Conservation (phyloP, 2,329 filamentous ascomycete species). For the Dryadomyces sulphureus region DNA sequence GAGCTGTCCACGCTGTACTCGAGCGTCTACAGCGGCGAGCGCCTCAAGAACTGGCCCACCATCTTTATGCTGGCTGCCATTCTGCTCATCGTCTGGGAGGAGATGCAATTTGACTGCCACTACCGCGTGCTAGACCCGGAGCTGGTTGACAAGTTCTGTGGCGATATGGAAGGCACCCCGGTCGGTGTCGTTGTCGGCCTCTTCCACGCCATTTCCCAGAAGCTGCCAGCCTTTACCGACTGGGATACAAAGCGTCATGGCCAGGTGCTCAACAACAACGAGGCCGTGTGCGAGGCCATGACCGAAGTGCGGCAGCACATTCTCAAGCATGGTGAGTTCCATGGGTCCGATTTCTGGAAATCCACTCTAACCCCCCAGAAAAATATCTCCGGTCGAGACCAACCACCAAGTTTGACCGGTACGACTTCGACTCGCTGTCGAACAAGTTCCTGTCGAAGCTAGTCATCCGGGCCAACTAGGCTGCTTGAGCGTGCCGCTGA, state of each 20-base stretch:
- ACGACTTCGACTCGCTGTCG: constrained; percentile 87
- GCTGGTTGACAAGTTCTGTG: constrained; percentile 87
- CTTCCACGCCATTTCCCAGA: constrained; percentile 96
- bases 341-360: neutral
- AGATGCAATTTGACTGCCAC: constrained; percentile 98
- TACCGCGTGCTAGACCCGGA: constrained; percentile 78
- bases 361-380: neutral
- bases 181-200: constrained; percentile 93
- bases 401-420: constrained; percentile 68
- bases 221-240: constrained; percentile 80
- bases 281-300: constrained; percentile 87
- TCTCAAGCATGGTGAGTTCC: constrained; percentile 71
- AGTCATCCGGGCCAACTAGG: constrained; percentile 82
- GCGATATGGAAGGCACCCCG: constrained; percentile 89
- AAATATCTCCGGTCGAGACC: constrained; percentile 73
- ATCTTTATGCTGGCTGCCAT: constrained; percentile 97
- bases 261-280: constrained; percentile 79
- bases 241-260: constrained; percentile 91
- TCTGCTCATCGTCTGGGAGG: constrained; percentile 87
- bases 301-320: constrained; percentile 90
- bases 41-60: constrained; percentile 96
- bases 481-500: neutral
- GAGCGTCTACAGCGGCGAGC: constrained; percentile 94
- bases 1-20: constrained; percentile 87
- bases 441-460: constrained; percentile 97